phyloP scores from a whole-genome alignment of 257 asterid genomes.

The Coffea eugenioides region DNA sequence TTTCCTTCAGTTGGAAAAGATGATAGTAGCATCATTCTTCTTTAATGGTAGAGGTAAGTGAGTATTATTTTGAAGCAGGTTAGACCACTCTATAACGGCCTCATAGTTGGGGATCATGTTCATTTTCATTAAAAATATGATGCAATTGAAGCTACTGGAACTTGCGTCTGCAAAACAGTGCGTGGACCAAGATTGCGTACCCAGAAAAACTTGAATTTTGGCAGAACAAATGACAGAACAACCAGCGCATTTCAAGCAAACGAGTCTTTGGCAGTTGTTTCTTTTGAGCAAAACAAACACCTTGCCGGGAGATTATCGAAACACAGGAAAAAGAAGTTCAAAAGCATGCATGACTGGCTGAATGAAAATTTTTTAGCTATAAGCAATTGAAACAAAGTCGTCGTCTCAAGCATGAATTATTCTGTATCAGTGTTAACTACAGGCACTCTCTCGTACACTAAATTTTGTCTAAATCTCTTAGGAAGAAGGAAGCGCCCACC shows the following conservation, averaged over 20 bases:
- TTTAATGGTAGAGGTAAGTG: not conserved
- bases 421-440: conserved; percentile 41
- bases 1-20: too few species aligned
- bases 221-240: not conserved
- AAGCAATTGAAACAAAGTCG: not conserved
- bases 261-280: not conserved
- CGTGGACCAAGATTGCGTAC: not conserved
- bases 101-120: not conserved
- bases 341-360: not conserved
- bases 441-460: conserved; percentile 71
- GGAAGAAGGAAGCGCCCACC: conserved; percentile 76
- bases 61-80: not conserved
- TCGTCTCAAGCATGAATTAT: conserved; percentile 3
- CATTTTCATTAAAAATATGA: not conserved
- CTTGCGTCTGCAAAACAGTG: not conserved
- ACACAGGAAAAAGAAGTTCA: not conserved
- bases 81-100: not conserved
- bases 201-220: not conserved
- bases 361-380: too few species aligned
- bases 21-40: not conserved
- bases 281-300: not conserved
- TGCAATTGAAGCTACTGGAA: not conserved
- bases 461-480: conserved; percentile 39
- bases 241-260: not conserved
- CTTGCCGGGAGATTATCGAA: too few species aligned